phyloP scores from a whole-genome alignment of 208 protist genomes.

The Entamoeba moshkovskii region DNA sequence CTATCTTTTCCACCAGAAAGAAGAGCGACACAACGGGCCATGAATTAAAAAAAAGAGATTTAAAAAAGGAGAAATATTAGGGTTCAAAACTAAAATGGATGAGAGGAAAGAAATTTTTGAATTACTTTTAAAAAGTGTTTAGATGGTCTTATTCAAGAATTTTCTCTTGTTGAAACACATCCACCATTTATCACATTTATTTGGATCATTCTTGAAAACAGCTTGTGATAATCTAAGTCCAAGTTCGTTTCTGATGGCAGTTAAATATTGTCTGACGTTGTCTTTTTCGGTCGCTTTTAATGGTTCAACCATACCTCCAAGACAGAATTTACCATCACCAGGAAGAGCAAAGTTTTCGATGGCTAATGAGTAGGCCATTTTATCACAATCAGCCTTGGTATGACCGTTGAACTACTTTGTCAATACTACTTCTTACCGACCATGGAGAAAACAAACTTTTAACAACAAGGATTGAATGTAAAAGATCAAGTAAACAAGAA shows the following conservation, averaged over 20 bases:
- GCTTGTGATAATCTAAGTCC: neutral
- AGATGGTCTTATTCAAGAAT: neutral
- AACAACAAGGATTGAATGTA: neutral
- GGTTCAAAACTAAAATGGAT: no score
- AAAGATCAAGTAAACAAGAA: neutral
- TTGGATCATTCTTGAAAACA: neutral
- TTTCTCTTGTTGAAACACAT: slow-evolving; percentile 1
- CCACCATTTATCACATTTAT: neutral
- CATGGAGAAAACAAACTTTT: neutral
- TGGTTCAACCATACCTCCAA: neutral
- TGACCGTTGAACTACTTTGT: neutral
- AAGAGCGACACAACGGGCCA: neutral
- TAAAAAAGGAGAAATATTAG: no score
- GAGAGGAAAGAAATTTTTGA: no score
- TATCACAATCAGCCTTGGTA: neutral
- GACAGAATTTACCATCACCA: neutral
- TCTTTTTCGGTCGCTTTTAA: neutral
- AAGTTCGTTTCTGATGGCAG: neutral
- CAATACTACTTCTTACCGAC: neutral
- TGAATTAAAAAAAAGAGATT: no score
- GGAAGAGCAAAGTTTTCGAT: neutral
- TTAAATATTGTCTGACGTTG: neutral
- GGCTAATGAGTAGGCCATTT: neutral
- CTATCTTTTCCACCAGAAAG: neutral
- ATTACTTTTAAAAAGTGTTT: neutral